A percentile compares a stretch with the other conserved stretches of the same genome.
These are phyloP conservation scores for Dimocarpus longan DNA, from an alignment of 345 rosid species.

Conservation along the genomic window DNA sequence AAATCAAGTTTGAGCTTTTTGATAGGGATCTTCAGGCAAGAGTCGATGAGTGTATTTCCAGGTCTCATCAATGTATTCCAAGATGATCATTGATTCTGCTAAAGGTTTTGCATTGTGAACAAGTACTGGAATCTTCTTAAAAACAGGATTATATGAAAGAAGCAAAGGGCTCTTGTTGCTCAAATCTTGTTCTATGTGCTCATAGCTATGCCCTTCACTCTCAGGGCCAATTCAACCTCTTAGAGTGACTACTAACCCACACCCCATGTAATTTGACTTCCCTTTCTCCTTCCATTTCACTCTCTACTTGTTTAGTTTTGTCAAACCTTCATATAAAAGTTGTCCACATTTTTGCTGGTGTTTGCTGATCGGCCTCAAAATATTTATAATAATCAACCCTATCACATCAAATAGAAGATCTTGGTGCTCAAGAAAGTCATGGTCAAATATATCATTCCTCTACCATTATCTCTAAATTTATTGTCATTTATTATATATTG, in stretches of 20 bases:
- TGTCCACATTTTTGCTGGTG: not conserved
- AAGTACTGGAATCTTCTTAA: conserved; percentile 46
- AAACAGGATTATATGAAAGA: conserved; percentile 39
- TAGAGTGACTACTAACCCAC: conserved; percentile 33
- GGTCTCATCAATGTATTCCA: conserved; percentile 51
- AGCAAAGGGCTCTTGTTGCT: conserved; percentile 39
- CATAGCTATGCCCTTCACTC: conserved; percentile 41
- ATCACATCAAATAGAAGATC: not conserved
- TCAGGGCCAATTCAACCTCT: conserved; percentile 46
- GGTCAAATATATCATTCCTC: not conserved
- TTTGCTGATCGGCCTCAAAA: not conserved
- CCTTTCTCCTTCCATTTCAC: conserved; percentile 34
- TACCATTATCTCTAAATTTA: no score
- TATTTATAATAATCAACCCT: not conserved
- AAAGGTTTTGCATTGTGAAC: conserved; percentile 52
- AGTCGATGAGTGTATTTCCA: conserved; percentile 39
- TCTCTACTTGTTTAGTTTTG: not conserved
- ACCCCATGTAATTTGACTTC: conserved; percentile 38
- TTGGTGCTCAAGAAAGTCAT: not conserved
- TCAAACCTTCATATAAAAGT: not conserved
- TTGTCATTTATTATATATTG: no score
- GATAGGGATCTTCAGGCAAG: conserved; percentile 44
- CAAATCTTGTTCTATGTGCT: conserved; percentile 48
- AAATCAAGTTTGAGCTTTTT: conserved; percentile 41
- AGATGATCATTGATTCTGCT: conserved; percentile 38